phyloP scores from a whole-genome alignment of 75 land plant genomes.

The Gnetum montanum region DNA sequence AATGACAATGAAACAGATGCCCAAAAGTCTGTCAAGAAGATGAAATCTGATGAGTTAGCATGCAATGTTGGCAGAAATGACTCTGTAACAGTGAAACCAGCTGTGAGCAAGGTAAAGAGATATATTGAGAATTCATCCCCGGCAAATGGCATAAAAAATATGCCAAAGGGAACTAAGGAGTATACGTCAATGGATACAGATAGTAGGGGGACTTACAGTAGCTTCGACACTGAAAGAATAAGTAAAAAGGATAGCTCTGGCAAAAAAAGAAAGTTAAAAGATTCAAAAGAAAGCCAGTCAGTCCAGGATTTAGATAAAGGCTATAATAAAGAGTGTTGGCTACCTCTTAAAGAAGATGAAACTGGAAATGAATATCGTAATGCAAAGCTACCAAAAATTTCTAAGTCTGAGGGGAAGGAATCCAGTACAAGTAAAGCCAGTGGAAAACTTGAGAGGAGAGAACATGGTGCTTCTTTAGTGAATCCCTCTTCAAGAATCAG shows the following conservation, averaged over 20 bases:
- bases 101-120: constrained; percentile 1
- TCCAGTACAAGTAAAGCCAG: constrained; percentile 13
- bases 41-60: constrained; percentile 15
- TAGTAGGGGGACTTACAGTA: neutral
- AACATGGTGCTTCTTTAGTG: neutral
- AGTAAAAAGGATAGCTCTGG: constrained; percentile 8
- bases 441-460: constrained; percentile 19
- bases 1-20: constrained; percentile 19
- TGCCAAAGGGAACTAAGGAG: constrained; percentile 3
- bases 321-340: neutral
- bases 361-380: constrained; percentile 24
- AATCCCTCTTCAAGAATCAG: neutral
- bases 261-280: constrained; percentile 45
- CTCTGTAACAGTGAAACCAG: constrained; percentile 8
- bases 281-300: constrained; percentile 12
- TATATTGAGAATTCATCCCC: constrained; percentile 6
- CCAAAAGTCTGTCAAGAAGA: constrained; percentile 29
- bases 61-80: constrained; percentile 10
- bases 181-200: constrained; percentile 9
- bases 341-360: constrained; percentile 9
- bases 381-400: constrained; percentile 30
- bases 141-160: constrained; percentile 17
- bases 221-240: constrained; percentile 5
- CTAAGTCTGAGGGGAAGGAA: constrained; percentile 19
- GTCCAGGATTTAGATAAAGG: neutral